Base-by-base conservation (phyloP, 768 basidiomycete species). In the Coprinopsis marcescibilis region DNA sequence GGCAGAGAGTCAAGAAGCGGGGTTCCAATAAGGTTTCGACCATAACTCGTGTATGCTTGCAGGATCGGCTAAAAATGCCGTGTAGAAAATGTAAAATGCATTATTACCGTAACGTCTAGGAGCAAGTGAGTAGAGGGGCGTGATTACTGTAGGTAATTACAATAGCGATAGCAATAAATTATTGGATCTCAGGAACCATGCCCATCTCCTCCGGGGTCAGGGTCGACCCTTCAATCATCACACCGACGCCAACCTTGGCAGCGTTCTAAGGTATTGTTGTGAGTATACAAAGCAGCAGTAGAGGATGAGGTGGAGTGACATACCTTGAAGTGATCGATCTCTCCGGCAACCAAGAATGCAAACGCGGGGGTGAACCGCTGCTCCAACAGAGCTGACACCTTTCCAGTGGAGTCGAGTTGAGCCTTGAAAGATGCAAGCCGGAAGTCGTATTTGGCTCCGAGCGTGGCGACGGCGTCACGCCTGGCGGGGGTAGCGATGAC, bases 291-390 rank as follows among this genome's bases (percentile, higher is more conserved):
- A n/a, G n/a, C 23, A 48, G 12, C 49, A 50, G 7, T 14, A 43
- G 13, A 40, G 46, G 43, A 3, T 33, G 3, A 3, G 36, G 54
- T n/a, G n/a, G 5, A 47, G 7, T 19, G 8, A 48, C 68, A 52
- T 57, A 90, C 93, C 83, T 94, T 98, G 75, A 91, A 86, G 77
- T 99, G 96, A 65, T 99, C 96, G 55, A 99, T 92, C 75, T 99
- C 96, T 8, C 96, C 96, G 14, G 90, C 79, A 37, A 99, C 82
- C 57, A 94, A 65, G 76, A 99, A 96, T 12, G 91, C 82, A 60
- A 99, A 97, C 7, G 89, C 81, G 3, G 96, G 96, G 11, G 90
- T 89, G 64, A 98, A 92, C 45, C 93, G 80, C 67, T 98, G 95
- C 66, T 99, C 96, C 17, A 98, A 80, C 57, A 94, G 65, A 52